Evolutionary conservation across 139 green algal species (phyloP).

Genomic region (Auxenochlorella pyrenoidosa): DNA sequence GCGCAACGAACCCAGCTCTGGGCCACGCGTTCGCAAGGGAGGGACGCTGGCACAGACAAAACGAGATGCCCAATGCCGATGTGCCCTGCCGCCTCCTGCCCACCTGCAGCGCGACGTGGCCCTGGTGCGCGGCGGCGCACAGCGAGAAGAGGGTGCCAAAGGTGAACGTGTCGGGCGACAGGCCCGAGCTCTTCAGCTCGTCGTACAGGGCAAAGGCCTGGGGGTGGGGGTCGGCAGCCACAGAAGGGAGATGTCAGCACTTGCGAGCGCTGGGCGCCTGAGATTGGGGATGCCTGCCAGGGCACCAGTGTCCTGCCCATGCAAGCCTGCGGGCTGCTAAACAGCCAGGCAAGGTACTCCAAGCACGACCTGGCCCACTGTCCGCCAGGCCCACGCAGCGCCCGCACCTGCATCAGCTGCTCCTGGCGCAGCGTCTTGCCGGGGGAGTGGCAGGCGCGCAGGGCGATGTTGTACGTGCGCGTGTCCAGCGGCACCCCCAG

Average conservation of each 20-base stretch:
- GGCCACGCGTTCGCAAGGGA: too few relatives aligned
- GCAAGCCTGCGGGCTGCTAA: neutral
- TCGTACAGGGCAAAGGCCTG: constrained; percentile 43
- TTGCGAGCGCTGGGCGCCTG: too few relatives aligned
- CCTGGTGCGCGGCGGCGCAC: constrained; percentile 34
- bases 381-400: neutral
- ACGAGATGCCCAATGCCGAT: too few relatives aligned
- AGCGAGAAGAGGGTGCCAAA: constrained; percentile 57
- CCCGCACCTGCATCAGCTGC: constrained; percentile 26
- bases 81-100: neutral
- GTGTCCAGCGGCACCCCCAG: constrained; percentile 19
- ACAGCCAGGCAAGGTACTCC: too few relatives aligned
- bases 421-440: constrained; percentile 29
- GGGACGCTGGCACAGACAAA: too few relatives aligned
- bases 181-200: constrained; percentile 39
- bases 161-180: constrained; percentile 62
- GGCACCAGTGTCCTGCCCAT: neutral
- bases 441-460: constrained; percentile 47
- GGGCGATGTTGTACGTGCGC: constrained; percentile 49
- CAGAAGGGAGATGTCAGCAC: too few relatives aligned
- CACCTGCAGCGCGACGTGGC: constrained; percentile 29
- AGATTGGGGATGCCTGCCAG: too few relatives aligned
- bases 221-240: neutral
- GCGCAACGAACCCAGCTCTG: too few relatives aligned
- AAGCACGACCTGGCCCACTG: too few relatives aligned